Evolutionary conservation across 805 yeast species (phyloP).

Genomic region (Candida qinlingensis): DNA sequence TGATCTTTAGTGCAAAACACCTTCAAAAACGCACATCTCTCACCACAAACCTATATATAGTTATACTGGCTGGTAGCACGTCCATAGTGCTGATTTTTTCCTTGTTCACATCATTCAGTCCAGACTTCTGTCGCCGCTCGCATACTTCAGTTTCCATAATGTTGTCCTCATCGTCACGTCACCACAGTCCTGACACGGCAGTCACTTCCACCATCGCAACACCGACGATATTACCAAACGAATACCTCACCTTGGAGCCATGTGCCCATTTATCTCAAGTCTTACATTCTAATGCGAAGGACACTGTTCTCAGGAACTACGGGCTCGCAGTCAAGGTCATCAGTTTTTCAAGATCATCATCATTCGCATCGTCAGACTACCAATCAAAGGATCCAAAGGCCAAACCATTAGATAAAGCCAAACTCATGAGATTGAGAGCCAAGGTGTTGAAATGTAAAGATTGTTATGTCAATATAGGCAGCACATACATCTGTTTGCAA

Average conservation of each 20-base stretch:
- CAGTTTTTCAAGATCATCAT: slow-evolving; percentile 8
- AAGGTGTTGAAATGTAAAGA: slow-evolving; percentile 45
- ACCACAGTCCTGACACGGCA: background rate
- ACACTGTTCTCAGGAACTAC: slow-evolving; percentile 24
- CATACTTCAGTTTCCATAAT: too few relatives aligned
- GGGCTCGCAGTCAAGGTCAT: slow-evolving; percentile 22
- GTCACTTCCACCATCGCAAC: background rate
- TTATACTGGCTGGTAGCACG: too few relatives aligned
- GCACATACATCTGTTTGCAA: slow-evolving; percentile 62
- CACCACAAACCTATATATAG: background rate
- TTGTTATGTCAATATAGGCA: slow-evolving; percentile 35
- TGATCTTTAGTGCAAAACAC: background rate
- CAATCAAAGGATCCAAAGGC: slow-evolving; percentile 9
- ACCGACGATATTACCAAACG: background rate
- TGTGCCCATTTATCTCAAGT: slow-evolving; percentile 26
- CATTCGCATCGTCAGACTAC: slow-evolving; percentile 8
- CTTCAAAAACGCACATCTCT: background rate
- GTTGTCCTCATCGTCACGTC: too few relatives aligned
- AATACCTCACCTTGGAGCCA: slow-evolving; percentile 11
- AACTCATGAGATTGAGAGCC: slow-evolving; percentile 37
- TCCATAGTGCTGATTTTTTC: too few relatives aligned
- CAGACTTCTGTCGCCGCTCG: too few relatives aligned
- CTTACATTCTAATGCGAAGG: slow-evolving; percentile 21
- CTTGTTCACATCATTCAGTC: too few relatives aligned
- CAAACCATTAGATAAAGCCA: slow-evolving; percentile 28